These are phyloP conservation scores for Oryza meyeriana DNA, from an alignment of 176 grass and related monocot genomes.

Conservation along the genomic window DNA sequence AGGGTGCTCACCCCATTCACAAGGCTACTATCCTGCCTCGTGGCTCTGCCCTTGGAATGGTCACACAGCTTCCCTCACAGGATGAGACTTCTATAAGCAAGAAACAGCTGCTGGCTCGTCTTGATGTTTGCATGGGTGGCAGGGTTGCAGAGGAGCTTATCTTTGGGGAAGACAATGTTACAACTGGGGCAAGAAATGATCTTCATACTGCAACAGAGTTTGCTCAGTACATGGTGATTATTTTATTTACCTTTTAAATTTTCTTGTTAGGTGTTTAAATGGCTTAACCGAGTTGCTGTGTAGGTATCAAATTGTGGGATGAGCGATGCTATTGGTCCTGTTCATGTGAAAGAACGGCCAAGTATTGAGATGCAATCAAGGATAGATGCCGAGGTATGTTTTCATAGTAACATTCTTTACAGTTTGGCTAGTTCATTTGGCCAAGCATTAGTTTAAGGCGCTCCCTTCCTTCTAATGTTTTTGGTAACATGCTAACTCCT, in stretches of 20 bases:
- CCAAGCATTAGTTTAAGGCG: conserved; percentile 1
- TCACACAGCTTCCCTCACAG: conserved; percentile 93
- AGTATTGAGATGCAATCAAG: conserved; percentile 97
- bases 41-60: conserved; percentile 95
- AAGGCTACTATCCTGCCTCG: conserved; percentile 97
- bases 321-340: conserved; percentile 86
- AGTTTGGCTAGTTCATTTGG: not conserved
- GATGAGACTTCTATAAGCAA: conserved; percentile 98
- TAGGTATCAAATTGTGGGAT: conserved; percentile 99
- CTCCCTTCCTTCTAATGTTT: not conserved
- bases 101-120: conserved; percentile 88
- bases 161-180: conserved; percentile 97
- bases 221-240: conserved; percentile 91
- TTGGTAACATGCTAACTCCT: not conserved
- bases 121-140: conserved; percentile 99
- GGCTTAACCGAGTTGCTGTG: conserved; percentile 15
- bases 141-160: conserved; percentile 96
- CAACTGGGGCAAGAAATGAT: conserved; percentile 92
- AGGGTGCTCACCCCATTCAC: conserved; percentile 87
- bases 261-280: conserved; percentile 21
- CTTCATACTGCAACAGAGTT: conserved; percentile 91
- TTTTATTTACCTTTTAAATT: not conserved
- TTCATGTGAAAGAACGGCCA: conserved; percentile 81
- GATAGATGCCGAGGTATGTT: conserved; percentile 87
- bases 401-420: not conserved